These are phyloP conservation scores for Crepidotus variabilis DNA, from an alignment of 768 basidiomycete genomes.

Conservation along the genomic window DNA sequence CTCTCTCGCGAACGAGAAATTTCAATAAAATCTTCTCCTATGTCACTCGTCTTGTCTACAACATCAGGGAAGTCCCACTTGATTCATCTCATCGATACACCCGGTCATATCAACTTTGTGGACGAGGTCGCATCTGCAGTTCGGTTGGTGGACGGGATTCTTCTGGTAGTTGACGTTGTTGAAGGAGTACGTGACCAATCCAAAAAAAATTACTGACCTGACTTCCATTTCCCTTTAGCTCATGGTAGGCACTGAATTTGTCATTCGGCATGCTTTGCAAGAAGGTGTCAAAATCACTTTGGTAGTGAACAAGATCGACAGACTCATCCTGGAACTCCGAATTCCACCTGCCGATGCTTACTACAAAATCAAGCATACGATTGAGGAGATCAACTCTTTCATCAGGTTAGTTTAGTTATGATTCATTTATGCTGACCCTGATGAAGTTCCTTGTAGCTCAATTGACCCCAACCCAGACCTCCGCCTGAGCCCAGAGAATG, in stretches of 20 bases:
- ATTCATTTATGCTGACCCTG: background rate
- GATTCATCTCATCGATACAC: constrained; percentile 92
- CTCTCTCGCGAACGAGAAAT: constrained; percentile 86
- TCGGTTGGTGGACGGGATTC: constrained; percentile 84
- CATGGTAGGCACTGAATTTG: constrained; percentile 89
- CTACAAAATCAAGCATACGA: constrained; percentile 98
- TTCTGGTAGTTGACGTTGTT: constrained; percentile 96
- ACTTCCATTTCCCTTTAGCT: constrained; percentile 42
- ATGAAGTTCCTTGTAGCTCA: constrained; percentile 35
- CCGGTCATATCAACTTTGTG: constrained; percentile 98
- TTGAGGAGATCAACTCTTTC: constrained; percentile 96
- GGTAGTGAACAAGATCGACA: constrained; percentile 96
- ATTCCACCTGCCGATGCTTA: constrained; percentile 96
- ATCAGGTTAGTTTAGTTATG: constrained; percentile 63
- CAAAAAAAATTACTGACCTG: background rate
- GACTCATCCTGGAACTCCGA: constrained; percentile 92
- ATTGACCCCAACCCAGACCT: constrained; percentile 88
- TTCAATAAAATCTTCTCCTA: constrained; percentile 95
- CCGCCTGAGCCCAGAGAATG: constrained; percentile 89
- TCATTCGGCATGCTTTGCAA: constrained; percentile 86
- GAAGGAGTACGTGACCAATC: constrained; percentile 71
- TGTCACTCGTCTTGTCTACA: constrained; percentile 85
- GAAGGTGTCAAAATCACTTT: constrained; percentile 88
- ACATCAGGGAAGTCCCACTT: constrained; percentile 92
- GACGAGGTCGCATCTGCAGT: constrained; percentile 92